phyloP scores from a whole-genome alignment of 768 basidiomycete genomes.

The Hericium rajendrae region DNA sequence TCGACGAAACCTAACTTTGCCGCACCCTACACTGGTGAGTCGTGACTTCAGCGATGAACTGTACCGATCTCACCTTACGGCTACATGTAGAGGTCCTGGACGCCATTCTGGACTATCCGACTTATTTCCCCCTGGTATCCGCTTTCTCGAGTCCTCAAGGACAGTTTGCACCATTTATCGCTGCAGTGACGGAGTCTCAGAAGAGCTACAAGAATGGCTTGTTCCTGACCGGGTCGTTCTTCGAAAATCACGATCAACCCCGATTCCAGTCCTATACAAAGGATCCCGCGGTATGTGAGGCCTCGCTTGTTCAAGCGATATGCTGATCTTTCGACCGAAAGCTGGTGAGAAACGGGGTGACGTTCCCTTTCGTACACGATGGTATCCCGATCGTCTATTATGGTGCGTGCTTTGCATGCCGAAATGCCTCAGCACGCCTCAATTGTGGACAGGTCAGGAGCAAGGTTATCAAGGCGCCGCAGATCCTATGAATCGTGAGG shows the following conservation, averaged over 20 bases:
- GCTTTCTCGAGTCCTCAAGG: constrained; percentile 29
- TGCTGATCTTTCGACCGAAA: constrained; percentile 7
- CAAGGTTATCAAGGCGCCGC: constrained; percentile 37
- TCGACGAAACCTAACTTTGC: constrained; percentile 32
- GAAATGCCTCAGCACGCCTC: neutral
- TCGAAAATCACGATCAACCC: constrained; percentile 48
- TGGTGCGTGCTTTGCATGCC: constrained; percentile 19
- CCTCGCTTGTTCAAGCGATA: neutral
- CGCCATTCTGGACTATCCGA: constrained; percentile 40
- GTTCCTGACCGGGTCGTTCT: constrained; percentile 36
- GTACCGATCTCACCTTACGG: neutral
- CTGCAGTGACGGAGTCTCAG: constrained; percentile 23
- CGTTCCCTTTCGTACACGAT: constrained; percentile 41
- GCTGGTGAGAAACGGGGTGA: constrained; percentile 37
- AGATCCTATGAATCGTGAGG: constrained; percentile 41
- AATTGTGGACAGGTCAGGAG: constrained; percentile 32
- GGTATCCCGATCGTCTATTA: constrained; percentile 45
- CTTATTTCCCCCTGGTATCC: constrained; percentile 33
- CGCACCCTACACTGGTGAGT: constrained; percentile 31
- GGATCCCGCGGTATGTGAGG: constrained; percentile 30
- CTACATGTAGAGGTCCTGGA: constrained; percentile 28
- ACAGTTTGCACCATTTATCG: constrained; percentile 24
- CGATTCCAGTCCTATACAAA: constrained; percentile 34
- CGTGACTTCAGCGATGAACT: neutral
- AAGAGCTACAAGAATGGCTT: constrained; percentile 28